phyloP scores from a whole-genome alignment of 805 yeast genomes.

The Metschnikowia cubensis region DNA sequence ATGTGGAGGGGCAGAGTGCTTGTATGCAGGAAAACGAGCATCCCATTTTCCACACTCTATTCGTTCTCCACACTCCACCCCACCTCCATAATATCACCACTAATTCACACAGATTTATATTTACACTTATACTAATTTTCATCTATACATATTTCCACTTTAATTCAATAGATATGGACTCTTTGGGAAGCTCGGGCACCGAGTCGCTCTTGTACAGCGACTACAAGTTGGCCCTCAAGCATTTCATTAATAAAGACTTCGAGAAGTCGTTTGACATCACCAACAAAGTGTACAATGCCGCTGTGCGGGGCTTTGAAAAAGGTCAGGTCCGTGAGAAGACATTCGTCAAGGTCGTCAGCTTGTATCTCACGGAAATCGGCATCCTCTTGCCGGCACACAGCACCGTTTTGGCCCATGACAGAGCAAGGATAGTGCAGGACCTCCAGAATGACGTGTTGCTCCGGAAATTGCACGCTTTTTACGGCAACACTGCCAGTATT shows the following conservation, averaged over 20 bases:
- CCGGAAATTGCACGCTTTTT: conserved; percentile 17
- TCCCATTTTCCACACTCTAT: neutral
- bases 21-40: neutral
- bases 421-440: conserved; percentile 9
- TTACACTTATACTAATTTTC: neutral
- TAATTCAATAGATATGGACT: neutral
- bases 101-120: neutral
- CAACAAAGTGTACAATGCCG: conserved; percentile 20
- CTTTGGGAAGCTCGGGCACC: conserved; percentile 7
- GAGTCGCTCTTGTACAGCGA: conserved; percentile 13
- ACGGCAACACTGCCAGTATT: conserved; percentile 19
- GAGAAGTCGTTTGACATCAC: conserved; percentile 29
- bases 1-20: neutral
- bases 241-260: conserved; percentile 37
- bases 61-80: no score
- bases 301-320: conserved; percentile 20
- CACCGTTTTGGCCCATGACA: conserved; percentile 6
- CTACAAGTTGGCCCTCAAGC: conserved; percentile 35
- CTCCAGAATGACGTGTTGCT: conserved; percentile 20
- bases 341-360: conserved; percentile 31
- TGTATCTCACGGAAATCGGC: conserved; percentile 37
- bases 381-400: conserved; percentile 13
- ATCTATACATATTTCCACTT: no score
- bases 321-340: conserved; percentile 25
- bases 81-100: no score